Evolutionary conservation across 129 eudicot genomes (phyloP).

Genomic region (Erigeron canadensis): DNA sequence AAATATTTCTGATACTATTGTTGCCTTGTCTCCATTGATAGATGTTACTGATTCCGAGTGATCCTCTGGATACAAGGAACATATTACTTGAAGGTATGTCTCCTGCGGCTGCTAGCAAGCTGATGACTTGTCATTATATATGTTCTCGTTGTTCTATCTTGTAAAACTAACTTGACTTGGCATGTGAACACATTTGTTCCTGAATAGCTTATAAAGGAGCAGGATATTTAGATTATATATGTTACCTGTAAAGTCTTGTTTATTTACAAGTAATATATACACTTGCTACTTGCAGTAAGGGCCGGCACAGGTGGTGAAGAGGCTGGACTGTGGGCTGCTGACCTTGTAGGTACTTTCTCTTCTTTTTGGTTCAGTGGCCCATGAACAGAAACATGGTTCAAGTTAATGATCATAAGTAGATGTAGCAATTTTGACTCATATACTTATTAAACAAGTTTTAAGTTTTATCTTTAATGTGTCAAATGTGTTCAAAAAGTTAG

Average conservation of each 20-base stretch:
- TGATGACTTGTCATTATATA: not conserved
- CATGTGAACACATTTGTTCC: not conserved
- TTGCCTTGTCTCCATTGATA: conserved; percentile 27
- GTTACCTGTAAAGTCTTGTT: conserved; percentile 4
- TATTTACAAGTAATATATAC: conserved; percentile 2
- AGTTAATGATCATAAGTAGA: not conserved
- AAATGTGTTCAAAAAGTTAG: no score
- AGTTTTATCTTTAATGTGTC: no score
- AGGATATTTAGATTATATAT: not conserved
- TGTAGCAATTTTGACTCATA: no score
- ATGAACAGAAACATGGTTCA: conserved; percentile 6
- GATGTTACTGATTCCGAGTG: conserved; percentile 87
- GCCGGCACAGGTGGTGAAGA: conserved; percentile 99
- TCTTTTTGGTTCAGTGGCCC: conserved; percentile 26
- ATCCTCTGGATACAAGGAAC: conserved; percentile 92
- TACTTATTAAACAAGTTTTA: no score
- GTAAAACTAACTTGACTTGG: no score
- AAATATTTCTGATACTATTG: conserved; percentile 13
- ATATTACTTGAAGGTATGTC: conserved; percentile 91
- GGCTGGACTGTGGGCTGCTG: conserved; percentile 99
- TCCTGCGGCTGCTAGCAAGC: conserved; percentile 16
- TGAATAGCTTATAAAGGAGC: not conserved
- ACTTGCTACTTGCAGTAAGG: conserved; percentile 65
- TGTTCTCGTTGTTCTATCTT: conserved; percentile 1
- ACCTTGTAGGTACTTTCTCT: conserved; percentile 98